Evolutionary conservation across 2,329 filamentous ascomycete genomes (phyloP).

Genomic region (Ceratocystis variospora): DNA sequence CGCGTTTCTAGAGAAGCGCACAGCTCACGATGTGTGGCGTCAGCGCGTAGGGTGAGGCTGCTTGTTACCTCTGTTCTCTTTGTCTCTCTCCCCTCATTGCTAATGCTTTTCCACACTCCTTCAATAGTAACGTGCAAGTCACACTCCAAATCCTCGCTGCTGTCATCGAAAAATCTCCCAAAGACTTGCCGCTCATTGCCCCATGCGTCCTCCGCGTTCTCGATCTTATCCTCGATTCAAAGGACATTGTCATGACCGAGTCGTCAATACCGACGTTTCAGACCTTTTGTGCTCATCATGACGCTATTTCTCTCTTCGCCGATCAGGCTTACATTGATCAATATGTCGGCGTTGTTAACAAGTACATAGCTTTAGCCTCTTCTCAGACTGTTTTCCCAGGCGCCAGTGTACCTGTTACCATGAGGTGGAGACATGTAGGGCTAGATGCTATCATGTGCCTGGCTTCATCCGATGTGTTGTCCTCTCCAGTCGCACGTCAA

Average conservation of each 20-base stretch:
- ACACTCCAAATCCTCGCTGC: constrained; percentile 85
- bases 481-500: constrained; percentile 60
- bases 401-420: constrained; percentile 54
- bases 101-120: background rate
- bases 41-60: constrained; percentile 60
- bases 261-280: constrained; percentile 77
- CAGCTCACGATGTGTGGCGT: constrained; percentile 79
- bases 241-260: constrained; percentile 85
- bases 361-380: constrained; percentile 69
- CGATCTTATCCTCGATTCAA: constrained; percentile 65
- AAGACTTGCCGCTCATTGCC: constrained; percentile 81
- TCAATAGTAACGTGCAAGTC: constrained; percentile 70
- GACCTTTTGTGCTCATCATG: constrained; percentile 77
- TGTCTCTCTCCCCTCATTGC: background rate
- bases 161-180: constrained; percentile 81
- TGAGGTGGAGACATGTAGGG: constrained; percentile 64
- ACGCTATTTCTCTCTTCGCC: constrained; percentile 69
- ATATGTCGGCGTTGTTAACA: constrained; percentile 67
- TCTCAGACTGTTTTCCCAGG: constrained; percentile 32
- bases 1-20: constrained; percentile 87
- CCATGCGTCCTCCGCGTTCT: constrained; percentile 74
- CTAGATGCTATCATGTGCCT: constrained; percentile 69
- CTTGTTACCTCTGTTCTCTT: background rate
- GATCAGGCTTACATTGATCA: constrained; percentile 71
- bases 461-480: constrained; percentile 64